phyloP scores from a whole-genome alignment of 306 rosid species.

The Quercus gilva region DNA sequence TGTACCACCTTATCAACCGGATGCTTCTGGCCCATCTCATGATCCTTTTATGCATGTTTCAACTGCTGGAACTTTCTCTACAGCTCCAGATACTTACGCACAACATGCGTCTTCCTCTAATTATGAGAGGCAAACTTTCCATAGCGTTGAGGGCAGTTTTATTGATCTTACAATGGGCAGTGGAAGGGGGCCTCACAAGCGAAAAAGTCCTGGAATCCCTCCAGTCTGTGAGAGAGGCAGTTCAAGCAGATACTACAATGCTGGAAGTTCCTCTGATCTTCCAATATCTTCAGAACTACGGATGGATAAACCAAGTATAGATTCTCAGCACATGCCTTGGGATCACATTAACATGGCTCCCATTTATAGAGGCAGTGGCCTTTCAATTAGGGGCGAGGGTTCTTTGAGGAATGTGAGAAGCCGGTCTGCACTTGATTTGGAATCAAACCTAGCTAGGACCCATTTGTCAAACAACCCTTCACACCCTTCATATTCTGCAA shows the following conservation, averaged over 20 bases:
- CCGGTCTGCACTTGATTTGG: slow-evolving; percentile 70
- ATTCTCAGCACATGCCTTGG: slow-evolving; percentile 73
- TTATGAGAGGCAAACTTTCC: slow-evolving; percentile 63
- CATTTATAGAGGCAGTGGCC: slow-evolving; percentile 58
- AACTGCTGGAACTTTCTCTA: slow-evolving; percentile 50
- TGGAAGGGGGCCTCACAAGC: slow-evolving; percentile 74
- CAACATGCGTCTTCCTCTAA: slow-evolving; percentile 59
- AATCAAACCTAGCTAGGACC: slow-evolving; percentile 57
- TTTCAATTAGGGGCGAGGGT: slow-evolving; percentile 66
- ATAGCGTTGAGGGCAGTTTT: slow-evolving; percentile 54
- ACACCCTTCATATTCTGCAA: slow-evolving; percentile 40
- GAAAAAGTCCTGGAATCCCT: slow-evolving; percentile 82
- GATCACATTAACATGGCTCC: slow-evolving; percentile 56
- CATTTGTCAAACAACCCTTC: slow-evolving; percentile 51
- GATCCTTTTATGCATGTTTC: slow-evolving; percentile 59
- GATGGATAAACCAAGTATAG: slow-evolving; percentile 62
- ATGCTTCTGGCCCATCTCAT: slow-evolving; percentile 57
- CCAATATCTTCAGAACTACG: slow-evolving; percentile 55
- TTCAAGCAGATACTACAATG: slow-evolving; percentile 55
- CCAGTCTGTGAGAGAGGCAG: slow-evolving; percentile 72
- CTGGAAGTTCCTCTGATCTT: slow-evolving; percentile 66
- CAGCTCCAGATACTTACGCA: slow-evolving; percentile 45
- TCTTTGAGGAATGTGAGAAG: slow-evolving; percentile 82
- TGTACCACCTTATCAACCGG: slow-evolving; percentile 55
- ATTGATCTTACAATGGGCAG: slow-evolving; percentile 70